Evolutionary conservation across 768 basidiomycete species (phyloP).

Genomic region (Pleurotus ostreatus): DNA sequence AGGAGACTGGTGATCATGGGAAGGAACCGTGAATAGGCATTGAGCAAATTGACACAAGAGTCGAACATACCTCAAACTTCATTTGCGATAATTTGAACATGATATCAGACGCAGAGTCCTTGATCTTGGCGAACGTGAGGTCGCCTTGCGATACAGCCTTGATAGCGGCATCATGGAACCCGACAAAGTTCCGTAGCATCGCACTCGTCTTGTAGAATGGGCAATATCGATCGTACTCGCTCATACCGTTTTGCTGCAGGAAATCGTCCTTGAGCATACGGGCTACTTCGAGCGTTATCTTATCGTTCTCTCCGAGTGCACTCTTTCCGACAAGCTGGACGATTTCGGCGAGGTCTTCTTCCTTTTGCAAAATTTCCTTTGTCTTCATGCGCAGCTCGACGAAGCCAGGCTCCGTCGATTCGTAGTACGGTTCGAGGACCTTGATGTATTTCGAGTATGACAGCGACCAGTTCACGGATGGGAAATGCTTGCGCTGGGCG

Average conservation of each 20-base stretch:
- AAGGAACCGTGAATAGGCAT: neutral
- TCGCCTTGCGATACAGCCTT: conserved; percentile 82
- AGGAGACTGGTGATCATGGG: conserved; percentile 57
- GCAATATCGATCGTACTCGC: conserved; percentile 94
- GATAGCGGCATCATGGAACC: conserved; percentile 88
- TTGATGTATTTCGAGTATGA: conserved; percentile 99
- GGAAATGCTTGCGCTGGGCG: conserved; percentile 98
- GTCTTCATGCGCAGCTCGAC: conserved; percentile 87
- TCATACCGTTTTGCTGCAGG: conserved; percentile 98
- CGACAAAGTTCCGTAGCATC: conserved; percentile 94
- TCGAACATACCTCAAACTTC: conserved; percentile 83
- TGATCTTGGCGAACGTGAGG: conserved; percentile 81
- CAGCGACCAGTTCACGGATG: conserved; percentile 99
- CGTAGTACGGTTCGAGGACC: conserved; percentile 90
- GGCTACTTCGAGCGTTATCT: conserved; percentile 97
- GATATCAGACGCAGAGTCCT: conserved; percentile 80
- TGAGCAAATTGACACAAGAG: neutral
- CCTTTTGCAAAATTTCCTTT: conserved; percentile 97
- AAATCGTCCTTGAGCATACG: conserved; percentile 97
- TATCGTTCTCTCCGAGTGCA: conserved; percentile 94
- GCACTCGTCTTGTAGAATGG: conserved; percentile 98
- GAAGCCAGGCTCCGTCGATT: conserved; percentile 89
- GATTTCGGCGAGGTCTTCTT: conserved; percentile 97
- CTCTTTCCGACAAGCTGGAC: conserved; percentile 99
- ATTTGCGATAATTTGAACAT: conserved; percentile 99